A percentile compares a stretch with the other conserved stretches of the same genome.
Conservation (phyloP, 371 early-diverging fungal species). For the Catenaria anguillulae region DNA sequence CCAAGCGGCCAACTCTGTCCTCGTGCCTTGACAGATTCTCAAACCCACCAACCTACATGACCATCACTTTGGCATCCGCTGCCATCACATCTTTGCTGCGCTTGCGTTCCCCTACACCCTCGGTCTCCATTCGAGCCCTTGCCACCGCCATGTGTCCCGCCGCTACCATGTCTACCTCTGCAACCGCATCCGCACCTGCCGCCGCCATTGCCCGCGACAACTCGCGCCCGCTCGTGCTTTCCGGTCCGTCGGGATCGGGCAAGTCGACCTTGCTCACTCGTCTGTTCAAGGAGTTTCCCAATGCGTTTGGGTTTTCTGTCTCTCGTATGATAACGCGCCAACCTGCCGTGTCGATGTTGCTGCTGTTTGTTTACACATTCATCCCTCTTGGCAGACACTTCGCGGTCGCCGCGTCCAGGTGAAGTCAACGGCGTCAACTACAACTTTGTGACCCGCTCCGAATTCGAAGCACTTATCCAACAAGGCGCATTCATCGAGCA, state of each 20-base stretch:
- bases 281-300: constrained; percentile 72
- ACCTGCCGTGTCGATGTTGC: constrained; percentile 11
- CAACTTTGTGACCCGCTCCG: constrained; percentile 69
- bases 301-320: constrained; percentile 82
- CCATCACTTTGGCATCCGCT: too few species aligned
- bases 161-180: background rate
- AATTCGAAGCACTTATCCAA: constrained; percentile 53
- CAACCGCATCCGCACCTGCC: too few species aligned
- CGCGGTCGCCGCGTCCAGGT: constrained; percentile 76
- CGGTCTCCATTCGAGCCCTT: too few species aligned
- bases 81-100: too few species aligned
- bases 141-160: too few species aligned
- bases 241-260: constrained; percentile 18
- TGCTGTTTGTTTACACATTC: too few species aligned
- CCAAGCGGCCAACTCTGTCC: too few species aligned
- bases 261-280: constrained; percentile 91
- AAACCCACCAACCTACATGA: too few species aligned
- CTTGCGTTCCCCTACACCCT: too few species aligned
- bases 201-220: background rate
- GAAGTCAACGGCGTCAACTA: constrained; percentile 85
- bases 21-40: too few species aligned
- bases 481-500: constrained; percentile 82
- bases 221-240: constrained; percentile 5
- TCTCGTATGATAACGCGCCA: too few species aligned
- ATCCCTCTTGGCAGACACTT: constrained; percentile 56